Base-by-base conservation (phyloP, 106 monocot species). In the Dendrobium catenatum region DNA sequence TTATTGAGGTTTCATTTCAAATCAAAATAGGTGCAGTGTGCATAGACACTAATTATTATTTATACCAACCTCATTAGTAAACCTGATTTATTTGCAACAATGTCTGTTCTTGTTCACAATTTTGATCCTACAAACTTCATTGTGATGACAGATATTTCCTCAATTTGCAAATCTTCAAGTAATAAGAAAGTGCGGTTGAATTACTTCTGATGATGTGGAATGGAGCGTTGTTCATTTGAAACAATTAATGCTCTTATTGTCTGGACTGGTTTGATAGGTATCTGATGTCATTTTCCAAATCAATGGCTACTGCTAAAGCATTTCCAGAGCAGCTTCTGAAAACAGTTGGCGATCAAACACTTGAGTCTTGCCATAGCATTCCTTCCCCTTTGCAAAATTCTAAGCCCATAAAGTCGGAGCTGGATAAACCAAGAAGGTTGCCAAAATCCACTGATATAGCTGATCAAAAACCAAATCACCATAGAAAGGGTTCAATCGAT, bases 351-450 rank as follows among this genome's bases (percentile, higher is more conserved):
- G 64, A 40, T 51, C 61, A 76, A 67, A 47, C 26, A 68, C n/a
- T 74, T 42, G 76, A 68, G 19, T 58, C 42, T 5, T n/a, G 16
- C 70, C 66, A 61, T 51, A 9, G 13, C n/a, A 80, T 49, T 44
- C 59, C 68, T 55, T 55, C 77, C 6, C 83, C 83, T 72, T 78
- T 54, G 40, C 83, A 83, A 42, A 73, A 73, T 74, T 73, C 44
- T 29, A 83, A 83, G 78, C 73, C 70, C 51, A 64, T 67, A 56
- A 80, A 80, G 31, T 77, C 80, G n/a, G 85, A 80, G 27, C 67
- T 67, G 37, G n/a, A 68, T 70, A 51, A 67, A 51, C 41, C 70
- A 19, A 80, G 33, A 68, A 68, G 51, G 49, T 20, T 42, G 19
- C 70, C 83, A n/a, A 77, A 51, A 29, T 31, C 82, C 42, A 24